Conservation (phyloP, 106 monocot species). For the Dioscorea zingiberensis region DNA sequence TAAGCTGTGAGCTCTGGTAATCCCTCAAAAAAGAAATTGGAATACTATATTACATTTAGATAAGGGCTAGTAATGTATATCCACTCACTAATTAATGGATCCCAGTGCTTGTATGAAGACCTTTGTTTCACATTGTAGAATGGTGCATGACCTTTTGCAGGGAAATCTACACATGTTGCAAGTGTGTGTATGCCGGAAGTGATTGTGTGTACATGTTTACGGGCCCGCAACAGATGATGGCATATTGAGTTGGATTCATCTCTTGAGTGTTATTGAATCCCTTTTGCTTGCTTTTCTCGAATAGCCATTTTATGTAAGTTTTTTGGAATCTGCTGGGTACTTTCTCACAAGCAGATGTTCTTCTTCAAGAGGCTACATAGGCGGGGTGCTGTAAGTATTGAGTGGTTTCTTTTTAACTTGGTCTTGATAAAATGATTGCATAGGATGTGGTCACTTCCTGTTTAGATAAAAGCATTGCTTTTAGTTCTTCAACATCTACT, state of each 20-base stretch:
- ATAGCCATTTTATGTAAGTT: constrained; percentile 45
- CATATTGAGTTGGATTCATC: constrained; percentile 41
- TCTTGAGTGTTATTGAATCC: constrained; percentile 33
- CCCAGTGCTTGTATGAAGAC: background rate
- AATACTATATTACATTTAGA: too few relatives aligned
- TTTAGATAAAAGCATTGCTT: too few relatives aligned
- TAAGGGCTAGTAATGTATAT: too few relatives aligned
- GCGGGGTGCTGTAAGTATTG: constrained; percentile 56
- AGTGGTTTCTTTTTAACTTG: background rate
- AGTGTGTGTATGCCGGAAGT: constrained; percentile 53
- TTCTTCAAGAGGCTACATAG: constrained; percentile 49
- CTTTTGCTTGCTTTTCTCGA: constrained; percentile 53
- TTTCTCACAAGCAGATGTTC: constrained; percentile 41
- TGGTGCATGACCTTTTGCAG: constrained; percentile 19
- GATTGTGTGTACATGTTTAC: constrained; percentile 42
- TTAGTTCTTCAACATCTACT: background rate
- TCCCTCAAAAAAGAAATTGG: too few relatives aligned
- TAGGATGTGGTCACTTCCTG: too few relatives aligned
- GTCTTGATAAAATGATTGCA: too few relatives aligned
- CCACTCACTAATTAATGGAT: too few relatives aligned
- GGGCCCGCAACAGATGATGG: constrained; percentile 41
- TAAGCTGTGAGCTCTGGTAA: too few relatives aligned
- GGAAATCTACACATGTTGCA: constrained; percentile 49
- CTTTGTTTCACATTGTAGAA: background rate
- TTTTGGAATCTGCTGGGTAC: constrained; percentile 42